Evolutionary conservation across 495 filamentous ascomycete genomes (phyloP), one percentile per base, ranked within the genome.

Genomic region (Bacidia rubella): DNA sequence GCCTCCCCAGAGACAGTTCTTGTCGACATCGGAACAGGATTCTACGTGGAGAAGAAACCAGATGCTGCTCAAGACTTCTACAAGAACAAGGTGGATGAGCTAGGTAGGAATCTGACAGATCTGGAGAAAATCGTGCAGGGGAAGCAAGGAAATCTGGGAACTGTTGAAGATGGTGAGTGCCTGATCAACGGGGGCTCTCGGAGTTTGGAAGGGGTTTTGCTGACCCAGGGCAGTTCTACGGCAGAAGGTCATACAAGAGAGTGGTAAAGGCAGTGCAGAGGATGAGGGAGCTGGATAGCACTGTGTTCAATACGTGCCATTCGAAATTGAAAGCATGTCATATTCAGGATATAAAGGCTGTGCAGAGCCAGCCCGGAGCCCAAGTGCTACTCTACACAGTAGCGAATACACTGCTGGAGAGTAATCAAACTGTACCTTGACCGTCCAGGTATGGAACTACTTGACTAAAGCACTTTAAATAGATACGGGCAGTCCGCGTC

Each of bases 21-120:
- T 42, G 88, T 98, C 21, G 92, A 98, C 71, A 83, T 98, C 17
- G 92, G 92, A 15, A 98, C 92, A 1, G 92, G 92, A 2, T 98
- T 92, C 65, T 96, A 87, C 65, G 85, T 97, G 52, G 92, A 97
- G 70, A 98, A 98, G 82, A 82, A 77, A 15, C 74, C 81, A 3
- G 76, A 77, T 44, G 86, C 86, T 55, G 93, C 92, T 1, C 74
- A 74, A 27, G 78, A 81, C 45, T 98, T 97, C 60, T 98, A 98
- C 63, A 75, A 83, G 17, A 71, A 68, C 21, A 98, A 97, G 68
- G 77, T 95, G 5, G 83, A 87, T 59, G 84, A 86, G 39, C 60
- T 98, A 45, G 80, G 77, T 21, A 67, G 67, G 53, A 96, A 88
- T 64, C 71, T 98, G 57, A 80, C 79, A 56, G 89, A 89, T 53